Evolutionary conservation across 129 eudicot genomes (phyloP).

Genomic region (Sambucus nigra): DNA sequence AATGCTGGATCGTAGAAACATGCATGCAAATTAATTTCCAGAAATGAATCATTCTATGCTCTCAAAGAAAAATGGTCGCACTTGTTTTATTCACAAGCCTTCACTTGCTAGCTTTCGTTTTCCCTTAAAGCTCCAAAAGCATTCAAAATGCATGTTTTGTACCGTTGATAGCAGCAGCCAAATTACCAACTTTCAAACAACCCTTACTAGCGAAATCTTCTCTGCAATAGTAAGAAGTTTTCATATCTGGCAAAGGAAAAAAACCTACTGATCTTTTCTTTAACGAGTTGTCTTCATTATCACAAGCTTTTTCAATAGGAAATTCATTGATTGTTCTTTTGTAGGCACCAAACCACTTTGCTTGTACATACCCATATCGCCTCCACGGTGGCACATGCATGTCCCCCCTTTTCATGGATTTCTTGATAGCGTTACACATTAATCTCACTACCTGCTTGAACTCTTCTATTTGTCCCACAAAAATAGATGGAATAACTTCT

Average conservation of each 20-base stretch:
- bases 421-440: constrained; percentile 45
- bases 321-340: constrained; percentile 36
- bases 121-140: no score
- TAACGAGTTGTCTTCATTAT: not conserved
- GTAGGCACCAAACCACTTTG: constrained; percentile 61
- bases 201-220: constrained; percentile 20
- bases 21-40: no score
- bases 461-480: constrained; percentile 30
- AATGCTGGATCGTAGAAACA: no score
- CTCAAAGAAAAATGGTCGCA: no score
- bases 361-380: constrained; percentile 37
- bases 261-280: constrained; percentile 41
- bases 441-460: constrained; percentile 37
- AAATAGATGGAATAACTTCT: constrained; percentile 33
- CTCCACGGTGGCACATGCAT: constrained; percentile 69
- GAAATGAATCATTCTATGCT: no score
- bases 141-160: no score
- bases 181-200: constrained; percentile 46
- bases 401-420: constrained; percentile 30
- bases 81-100: no score
- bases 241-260: constrained; percentile 6
- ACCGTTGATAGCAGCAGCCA: constrained; percentile 32
- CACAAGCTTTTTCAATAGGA: not conserved
- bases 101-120: no score
- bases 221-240: constrained; percentile 18